A percentile compares a stretch with the other conserved stretches of the same genome.
Conservation (phyloP, 169 alveolate species). For the Plasmodium coatneyi region DNA sequence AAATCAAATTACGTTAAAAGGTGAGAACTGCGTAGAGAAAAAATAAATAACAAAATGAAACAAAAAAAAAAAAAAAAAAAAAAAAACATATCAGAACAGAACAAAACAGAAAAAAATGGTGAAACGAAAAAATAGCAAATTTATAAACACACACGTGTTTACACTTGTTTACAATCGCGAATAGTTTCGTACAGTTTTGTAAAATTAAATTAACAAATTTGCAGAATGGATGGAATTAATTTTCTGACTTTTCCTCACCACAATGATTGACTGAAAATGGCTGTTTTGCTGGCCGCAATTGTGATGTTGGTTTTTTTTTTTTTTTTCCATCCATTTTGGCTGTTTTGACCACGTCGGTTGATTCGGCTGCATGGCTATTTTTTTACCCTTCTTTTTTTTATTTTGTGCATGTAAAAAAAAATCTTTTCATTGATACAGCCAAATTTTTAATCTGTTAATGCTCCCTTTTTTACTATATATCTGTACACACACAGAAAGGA, state of each 20-base stretch:
- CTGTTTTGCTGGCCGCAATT: neutral
- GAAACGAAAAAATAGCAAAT: neutral
- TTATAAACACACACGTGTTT: neutral
- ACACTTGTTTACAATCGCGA: neutral
- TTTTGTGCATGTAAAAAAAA: constrained; percentile 32
- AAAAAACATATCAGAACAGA: neutral
- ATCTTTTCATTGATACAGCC: constrained; percentile 31
- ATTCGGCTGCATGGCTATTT: neutral
- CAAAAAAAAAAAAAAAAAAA: neutral
- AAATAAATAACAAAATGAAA: constrained; percentile 12
- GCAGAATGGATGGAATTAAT: neutral
- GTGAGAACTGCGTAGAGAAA: constrained; percentile 27
- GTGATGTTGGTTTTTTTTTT: neutral
- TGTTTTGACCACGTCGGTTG: neutral
- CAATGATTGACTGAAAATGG: neutral
- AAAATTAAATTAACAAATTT: constrained; percentile 21
- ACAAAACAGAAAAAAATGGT: neutral
- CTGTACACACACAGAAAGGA: constrained; percentile 14
- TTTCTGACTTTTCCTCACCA: constrained; percentile 2
- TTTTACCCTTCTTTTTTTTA: constrained; percentile 5
- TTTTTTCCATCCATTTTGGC: neutral
- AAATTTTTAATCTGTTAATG: constrained; percentile 6
- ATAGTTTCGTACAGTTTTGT: neutral
- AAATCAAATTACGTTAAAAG: constrained; percentile 14
- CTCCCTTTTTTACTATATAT: neutral